Evolutionary conservation across 2,329 filamentous ascomycete genomes (phyloP), one percentile per base, ranked within the genome.

Genomic region (Coniella lustricola): DNA sequence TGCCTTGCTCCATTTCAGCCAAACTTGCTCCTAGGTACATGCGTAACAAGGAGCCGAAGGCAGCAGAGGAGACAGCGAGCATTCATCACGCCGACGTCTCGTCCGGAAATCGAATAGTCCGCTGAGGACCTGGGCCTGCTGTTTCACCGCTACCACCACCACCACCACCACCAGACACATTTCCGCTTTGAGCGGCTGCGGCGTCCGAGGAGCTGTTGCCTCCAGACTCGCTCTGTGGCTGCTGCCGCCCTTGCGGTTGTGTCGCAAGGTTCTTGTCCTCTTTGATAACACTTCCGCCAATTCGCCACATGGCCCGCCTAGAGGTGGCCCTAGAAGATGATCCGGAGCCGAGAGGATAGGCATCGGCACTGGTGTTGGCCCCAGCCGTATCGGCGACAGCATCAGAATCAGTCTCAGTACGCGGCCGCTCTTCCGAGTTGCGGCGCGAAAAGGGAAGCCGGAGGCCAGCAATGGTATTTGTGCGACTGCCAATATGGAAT

Each of bases 81-180:
- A n/a, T n/a, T n/a, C n/a, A n/a, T n/a, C n/a, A n/a, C n/a, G n/a
- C n/a, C n/a, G n/a, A n/a, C n/a, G n/a, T 41, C 50, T 71, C 72
- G 53, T 73, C 71, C 4, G 69, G 67, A 47, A 74, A 73, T 4
- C 69, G 66, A 51, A 75, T 70, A 14, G 65, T 67, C 51, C 71
- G 64, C 29, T 57, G 56, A 16, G 21, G 16, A n/a, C n/a, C n/a
- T n/a, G n/a, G n/a, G n/a, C n/a, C n/a, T n/a, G n/a, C n/a, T 13
- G 35, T 21, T 9, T 13, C 18, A 3, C 16, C 20, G 10, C 35
- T 16, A 44, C 22, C 45, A 44, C 36, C 50, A 50, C 41, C 46
- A 17, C 43, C 41, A 32, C 44, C 35, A 25, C 36, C 33, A 31
- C 31, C 41, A 9, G 16, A 38, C 25, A 35, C 44, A 35, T n/a